Percentiles rank a stretch among this genome's conserved stretches.
These are phyloP conservation scores for Hypoxylon fragiforme DNA, from an alignment of 495 filamentous ascomycete genomes.

Conservation along the genomic window DNA sequence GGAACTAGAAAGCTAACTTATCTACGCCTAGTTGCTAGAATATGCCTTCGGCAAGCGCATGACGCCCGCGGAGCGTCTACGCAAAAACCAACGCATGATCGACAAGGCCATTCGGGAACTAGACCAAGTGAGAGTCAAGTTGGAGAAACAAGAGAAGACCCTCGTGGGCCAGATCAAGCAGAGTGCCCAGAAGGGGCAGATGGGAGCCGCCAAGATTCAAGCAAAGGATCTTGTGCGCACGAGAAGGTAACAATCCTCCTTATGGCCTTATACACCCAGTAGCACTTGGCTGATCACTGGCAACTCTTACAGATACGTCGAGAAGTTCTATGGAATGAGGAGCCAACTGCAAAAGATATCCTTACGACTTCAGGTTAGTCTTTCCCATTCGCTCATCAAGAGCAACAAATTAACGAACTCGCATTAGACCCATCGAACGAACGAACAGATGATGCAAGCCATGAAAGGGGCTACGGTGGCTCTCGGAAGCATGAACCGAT, in stretches of 20 bases:
- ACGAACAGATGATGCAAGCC: slow-evolving; percentile 99
- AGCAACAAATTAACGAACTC: slow-evolving; percentile 2
- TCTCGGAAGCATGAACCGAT: slow-evolving; percentile 92
- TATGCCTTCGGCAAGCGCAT: slow-evolving; percentile 99
- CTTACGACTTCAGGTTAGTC: slow-evolving; percentile 82
- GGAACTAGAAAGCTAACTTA: slow-evolving; percentile 25
- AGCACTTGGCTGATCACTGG: slow-evolving; percentile 6
- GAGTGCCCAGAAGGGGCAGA: slow-evolving; percentile 95
- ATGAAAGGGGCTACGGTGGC: slow-evolving; percentile 97
- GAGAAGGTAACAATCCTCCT: slow-evolving; percentile 60
- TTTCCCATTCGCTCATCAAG: neutral
- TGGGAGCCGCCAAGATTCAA: slow-evolving; percentile 95
- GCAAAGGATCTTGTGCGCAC: slow-evolving; percentile 96
- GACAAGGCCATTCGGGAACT: slow-evolving; percentile 97
- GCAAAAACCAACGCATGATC: slow-evolving; percentile 94
- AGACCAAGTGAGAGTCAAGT: slow-evolving; percentile 88
- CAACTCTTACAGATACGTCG: slow-evolving; percentile 69
- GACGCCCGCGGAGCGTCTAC: slow-evolving; percentile 92
- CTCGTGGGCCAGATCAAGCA: slow-evolving; percentile 94
- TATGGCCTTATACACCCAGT: neutral
- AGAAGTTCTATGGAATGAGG: slow-evolving; percentile 98
- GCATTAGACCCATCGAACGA: slow-evolving; percentile 86
- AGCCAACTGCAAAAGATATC: slow-evolving; percentile 96
- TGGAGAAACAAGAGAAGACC: slow-evolving; percentile 98
- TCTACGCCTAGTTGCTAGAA: slow-evolving; percentile 77